These are phyloP conservation scores for Cladobotryum mycophilum DNA, from an alignment of 2,329 filamentous ascomycete species.

Conservation along the genomic window DNA sequence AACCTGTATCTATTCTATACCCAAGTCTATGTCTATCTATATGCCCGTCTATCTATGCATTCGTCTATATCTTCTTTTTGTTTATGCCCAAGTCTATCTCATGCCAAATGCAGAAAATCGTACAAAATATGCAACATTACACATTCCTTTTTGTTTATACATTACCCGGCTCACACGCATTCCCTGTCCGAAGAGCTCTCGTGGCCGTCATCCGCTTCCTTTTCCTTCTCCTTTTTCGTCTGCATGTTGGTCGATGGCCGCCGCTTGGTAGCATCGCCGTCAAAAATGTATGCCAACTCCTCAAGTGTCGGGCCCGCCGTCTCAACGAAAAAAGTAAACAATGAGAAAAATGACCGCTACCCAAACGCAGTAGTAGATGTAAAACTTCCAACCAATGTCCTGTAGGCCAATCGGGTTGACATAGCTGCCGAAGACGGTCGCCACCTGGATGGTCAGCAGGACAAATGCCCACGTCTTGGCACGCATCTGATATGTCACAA, in stretches of 20 bases:
- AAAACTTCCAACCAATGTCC: constrained; percentile 34
- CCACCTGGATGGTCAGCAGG: constrained; percentile 32
- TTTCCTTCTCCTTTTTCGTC: constrained; percentile 18
- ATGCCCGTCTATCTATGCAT: too few species aligned
- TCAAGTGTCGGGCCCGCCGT: constrained; percentile 32
- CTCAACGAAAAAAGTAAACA: constrained; percentile 36
- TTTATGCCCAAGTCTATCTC: too few species aligned
- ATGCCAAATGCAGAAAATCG: too few species aligned
- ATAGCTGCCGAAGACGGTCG: constrained; percentile 32
- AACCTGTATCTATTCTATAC: too few species aligned
- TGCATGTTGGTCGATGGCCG: constrained; percentile 20
- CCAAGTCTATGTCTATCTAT: too few species aligned
- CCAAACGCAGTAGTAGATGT: constrained; percentile 37
- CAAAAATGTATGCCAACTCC: constrained; percentile 30
- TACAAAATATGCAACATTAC: too few species aligned
- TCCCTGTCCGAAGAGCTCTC: constrained; percentile 5
- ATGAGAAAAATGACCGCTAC: constrained; percentile 30
- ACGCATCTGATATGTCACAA: constrained; percentile 36
- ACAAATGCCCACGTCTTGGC: constrained; percentile 37
- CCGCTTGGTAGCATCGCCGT: constrained; percentile 18
- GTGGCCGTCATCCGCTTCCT: constrained; percentile 5
- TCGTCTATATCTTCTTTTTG: too few species aligned
- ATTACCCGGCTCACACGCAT: constrained; percentile 4
- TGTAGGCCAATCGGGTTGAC: constrained; percentile 34
- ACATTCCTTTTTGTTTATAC: not conserved